phyloP scores from a whole-genome alignment of 2,329 filamentous ascomycete genomes.

The Exophiala oligosperma region DNA sequence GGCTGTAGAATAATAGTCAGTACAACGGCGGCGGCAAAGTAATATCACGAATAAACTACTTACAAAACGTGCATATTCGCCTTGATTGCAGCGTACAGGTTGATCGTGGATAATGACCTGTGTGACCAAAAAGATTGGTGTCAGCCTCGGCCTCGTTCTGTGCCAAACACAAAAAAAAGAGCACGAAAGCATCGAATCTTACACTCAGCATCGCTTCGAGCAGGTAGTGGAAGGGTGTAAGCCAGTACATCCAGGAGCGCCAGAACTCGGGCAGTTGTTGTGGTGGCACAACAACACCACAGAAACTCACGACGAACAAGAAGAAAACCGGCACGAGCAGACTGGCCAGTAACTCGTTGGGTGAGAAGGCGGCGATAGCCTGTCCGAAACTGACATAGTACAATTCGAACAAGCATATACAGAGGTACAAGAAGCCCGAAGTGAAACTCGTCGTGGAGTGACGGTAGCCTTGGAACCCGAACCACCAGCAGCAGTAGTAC shows the following conservation, averaged over 20 bases:
- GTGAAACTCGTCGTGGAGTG: constrained; percentile 50
- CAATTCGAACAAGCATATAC: constrained; percentile 64
- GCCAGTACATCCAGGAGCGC: constrained; percentile 50
- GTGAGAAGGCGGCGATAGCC: constrained; percentile 65
- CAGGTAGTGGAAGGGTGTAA: constrained; percentile 81
- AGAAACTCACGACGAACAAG: constrained; percentile 69
- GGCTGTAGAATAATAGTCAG: constrained; percentile 59
- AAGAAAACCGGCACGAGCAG: constrained; percentile 69
- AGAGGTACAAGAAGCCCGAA: constrained; percentile 63
- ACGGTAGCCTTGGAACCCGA: constrained; percentile 56
- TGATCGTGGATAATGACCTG: constrained; percentile 63
- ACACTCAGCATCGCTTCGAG: constrained; percentile 71
- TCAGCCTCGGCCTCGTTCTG: too few species aligned
- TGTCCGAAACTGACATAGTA: constrained; percentile 55
- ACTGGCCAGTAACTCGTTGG: constrained; percentile 66
- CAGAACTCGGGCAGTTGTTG: constrained; percentile 67
- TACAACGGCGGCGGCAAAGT: too few species aligned
- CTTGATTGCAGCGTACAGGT: constrained; percentile 63
- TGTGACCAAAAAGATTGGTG: too few species aligned
- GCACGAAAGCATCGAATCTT: constrained; percentile 26
- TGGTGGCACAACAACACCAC: constrained; percentile 69
- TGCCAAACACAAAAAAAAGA: neutral
- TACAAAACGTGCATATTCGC: constrained; percentile 57
- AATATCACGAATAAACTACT: neutral
- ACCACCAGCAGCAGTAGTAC: constrained; percentile 68